These are phyloP conservation scores for Backusella liffmaniae DNA, from an alignment of 192 early-diverging fungal species.

Conservation along the genomic window DNA sequence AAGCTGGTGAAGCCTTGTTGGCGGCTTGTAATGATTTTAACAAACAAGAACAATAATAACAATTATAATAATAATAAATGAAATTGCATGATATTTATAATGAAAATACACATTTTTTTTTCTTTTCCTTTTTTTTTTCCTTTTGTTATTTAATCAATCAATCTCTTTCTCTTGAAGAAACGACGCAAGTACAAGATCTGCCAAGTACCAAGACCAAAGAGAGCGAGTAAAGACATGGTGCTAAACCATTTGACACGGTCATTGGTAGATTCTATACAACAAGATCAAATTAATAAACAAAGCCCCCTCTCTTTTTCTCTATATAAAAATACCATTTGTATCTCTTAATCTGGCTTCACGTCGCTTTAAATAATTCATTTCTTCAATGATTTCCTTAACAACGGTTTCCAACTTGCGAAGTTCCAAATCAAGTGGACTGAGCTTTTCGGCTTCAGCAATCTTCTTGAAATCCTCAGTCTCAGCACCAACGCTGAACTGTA, in stretches of 20 bases:
- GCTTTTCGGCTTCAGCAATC: constrained; percentile 72
- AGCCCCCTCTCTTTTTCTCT: neutral
- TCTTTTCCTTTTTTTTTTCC: neutral
- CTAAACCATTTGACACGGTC: constrained; percentile 82
- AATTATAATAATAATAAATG: neutral
- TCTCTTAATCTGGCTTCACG: constrained; percentile 84
- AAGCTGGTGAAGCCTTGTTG: constrained; percentile 9
- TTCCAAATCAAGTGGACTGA: constrained; percentile 89
- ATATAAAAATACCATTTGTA: constrained; percentile 67
- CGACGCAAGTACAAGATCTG: constrained; percentile 83
- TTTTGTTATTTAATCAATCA: constrained; percentile 60
- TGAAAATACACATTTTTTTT: constrained; percentile 5
- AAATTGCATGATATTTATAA: constrained; percentile 6
- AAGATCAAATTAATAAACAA: too few species aligned
- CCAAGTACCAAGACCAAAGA: constrained; percentile 70
- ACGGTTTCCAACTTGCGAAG: constrained; percentile 76
- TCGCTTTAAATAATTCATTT: constrained; percentile 82
- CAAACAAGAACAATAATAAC: neutral
- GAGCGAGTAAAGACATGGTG: constrained; percentile 68
- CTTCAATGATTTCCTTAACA: constrained; percentile 74
- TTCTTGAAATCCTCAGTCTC: constrained; percentile 76
- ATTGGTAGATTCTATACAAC: constrained; percentile 79
- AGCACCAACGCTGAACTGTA: constrained; percentile 83
- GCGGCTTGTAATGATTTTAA: neutral
- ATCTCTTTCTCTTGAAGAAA: constrained; percentile 90